Percentiles rank a stretch among this genome's conserved stretches.
phyloP scores from a whole-genome alignment of 2,329 filamentous ascomycete species.

The Tympanopsis confertula region DNA sequence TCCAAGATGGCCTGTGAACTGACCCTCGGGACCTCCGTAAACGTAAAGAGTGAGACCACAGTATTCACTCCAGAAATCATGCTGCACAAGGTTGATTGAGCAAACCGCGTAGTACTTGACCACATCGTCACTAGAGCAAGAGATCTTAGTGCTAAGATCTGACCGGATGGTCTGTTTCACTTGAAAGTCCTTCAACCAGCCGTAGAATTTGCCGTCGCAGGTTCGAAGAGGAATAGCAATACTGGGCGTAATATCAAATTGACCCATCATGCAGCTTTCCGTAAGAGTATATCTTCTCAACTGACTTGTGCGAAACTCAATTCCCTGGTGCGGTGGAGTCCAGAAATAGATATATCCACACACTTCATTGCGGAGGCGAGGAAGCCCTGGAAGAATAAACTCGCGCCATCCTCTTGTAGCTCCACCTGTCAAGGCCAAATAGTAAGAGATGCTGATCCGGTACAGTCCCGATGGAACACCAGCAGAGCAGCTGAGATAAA shows the following conservation, averaged over 20 bases:
- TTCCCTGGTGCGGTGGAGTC: constrained; percentile 11
- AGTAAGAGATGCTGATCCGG: constrained; percentile 10
- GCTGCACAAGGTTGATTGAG: constrained; percentile 13
- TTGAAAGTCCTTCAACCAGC: constrained; percentile 15
- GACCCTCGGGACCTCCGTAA: constrained; percentile 15
- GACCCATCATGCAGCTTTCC: constrained; percentile 15
- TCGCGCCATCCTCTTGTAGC: constrained; percentile 13
- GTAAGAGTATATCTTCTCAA: constrained; percentile 12
- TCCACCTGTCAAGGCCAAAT: constrained; percentile 7
- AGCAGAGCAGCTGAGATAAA: no score
- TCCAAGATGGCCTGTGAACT: constrained; percentile 7
- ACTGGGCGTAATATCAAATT: constrained; percentile 10
- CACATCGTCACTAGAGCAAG: constrained; percentile 6
- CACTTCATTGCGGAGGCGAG: constrained; percentile 10
- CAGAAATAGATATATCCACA: constrained; percentile 15
- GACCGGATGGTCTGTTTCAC: constrained; percentile 12
- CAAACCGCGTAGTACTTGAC: constrained; percentile 7
- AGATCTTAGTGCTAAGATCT: constrained; percentile 9
- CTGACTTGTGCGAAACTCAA: constrained; percentile 15
- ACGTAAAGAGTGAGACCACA: constrained; percentile 15
- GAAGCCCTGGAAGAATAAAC: constrained; percentile 14
- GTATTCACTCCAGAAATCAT: constrained; percentile 14
- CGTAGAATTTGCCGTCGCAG: constrained; percentile 13
- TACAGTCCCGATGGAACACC: no score
- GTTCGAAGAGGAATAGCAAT: constrained; percentile 14